phyloP scores from a whole-genome alignment of 305 asterid genomes.

The Fraxinus paxiana region DNA sequence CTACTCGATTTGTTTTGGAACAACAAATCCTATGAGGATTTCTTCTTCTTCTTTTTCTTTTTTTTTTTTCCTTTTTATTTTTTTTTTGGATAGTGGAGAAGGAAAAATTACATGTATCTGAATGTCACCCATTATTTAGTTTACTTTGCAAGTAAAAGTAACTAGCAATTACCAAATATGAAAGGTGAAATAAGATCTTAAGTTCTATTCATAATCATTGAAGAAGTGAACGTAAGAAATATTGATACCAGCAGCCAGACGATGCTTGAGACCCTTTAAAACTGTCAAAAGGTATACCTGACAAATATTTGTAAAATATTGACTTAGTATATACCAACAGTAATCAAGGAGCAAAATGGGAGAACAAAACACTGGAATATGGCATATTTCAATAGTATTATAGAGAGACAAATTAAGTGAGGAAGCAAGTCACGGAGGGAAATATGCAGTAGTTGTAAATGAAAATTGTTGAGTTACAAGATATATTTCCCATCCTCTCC shows the following conservation, averaged over 20 bases:
- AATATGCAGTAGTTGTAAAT: neutral
- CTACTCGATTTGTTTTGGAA: neutral
- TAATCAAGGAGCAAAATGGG: neutral
- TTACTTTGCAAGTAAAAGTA: neutral
- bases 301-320: slow-evolving; percentile 27
- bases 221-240: slow-evolving; percentile 20
- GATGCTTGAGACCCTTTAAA: slow-evolving; percentile 86
- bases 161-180: neutral
- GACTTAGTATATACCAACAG: neutral
- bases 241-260: slow-evolving; percentile 86
- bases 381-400: neutral
- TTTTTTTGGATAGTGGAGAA: neutral
- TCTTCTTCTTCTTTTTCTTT: neutral
- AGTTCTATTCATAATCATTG: neutral
- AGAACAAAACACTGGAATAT: neutral
- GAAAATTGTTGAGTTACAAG: neutral
- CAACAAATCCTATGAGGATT: neutral
- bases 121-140: neutral
- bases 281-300: slow-evolving; percentile 94
- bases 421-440: neutral
- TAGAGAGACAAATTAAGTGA: neutral
- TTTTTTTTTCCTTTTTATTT: too few relatives aligned
- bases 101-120: neutral
- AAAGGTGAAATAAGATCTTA: neutral
- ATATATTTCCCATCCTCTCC: neutral